Evolutionary conservation across 2,329 filamentous ascomycete genomes (phyloP), one percentile per base, ranked within the genome.

Genomic region (Didymella keratinophila): DNA sequence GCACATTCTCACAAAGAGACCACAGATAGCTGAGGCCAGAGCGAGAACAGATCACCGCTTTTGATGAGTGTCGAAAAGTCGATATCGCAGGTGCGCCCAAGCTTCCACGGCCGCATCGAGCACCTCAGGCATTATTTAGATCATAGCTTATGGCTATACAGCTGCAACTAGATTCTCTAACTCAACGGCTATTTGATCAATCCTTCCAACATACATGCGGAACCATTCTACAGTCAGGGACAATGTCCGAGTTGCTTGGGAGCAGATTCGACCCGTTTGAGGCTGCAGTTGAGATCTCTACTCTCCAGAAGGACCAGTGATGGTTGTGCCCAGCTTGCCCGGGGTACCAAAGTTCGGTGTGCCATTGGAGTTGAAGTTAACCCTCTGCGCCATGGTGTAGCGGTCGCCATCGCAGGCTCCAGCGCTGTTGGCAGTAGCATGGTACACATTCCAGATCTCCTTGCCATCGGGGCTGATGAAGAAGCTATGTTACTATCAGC

Each of bases 361-460:
- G 0, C 83, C 83, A 59, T 86, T 79, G 0, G 77, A 71, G 43
- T 84, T 82, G 63, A 79, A 82, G 21, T 80, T 81, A 25, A 87
- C 67, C 23, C 78, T 78, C 68, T 85, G 80, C 0, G 81, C 81
- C 74, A 83, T 83, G 1, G 84, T 83, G 60, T 86, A 86, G 37
- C 85, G 71, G 4, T 78, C 82, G 1, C 81, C 78, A 57, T 85
- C 83, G 54, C 85, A 87, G 1, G 80, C 78, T 0, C 84, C 84
- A 0, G 71, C 73, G 11, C 76, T 73, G 57, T 79, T 82, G 1
- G 77, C 73, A 0, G 83, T 85, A 0, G 84, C 84, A 62, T 87
- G 84, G 69, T 84, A 87, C 0, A 83, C 80, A 50, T 83, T 84
- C 80, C 80, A 87, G 2, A 79, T 82, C 70, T 86, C 78, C 0